Conservation (phyloP, 2,329 filamentous ascomycete species). For the Arthrinium phaeospermum region DNA sequence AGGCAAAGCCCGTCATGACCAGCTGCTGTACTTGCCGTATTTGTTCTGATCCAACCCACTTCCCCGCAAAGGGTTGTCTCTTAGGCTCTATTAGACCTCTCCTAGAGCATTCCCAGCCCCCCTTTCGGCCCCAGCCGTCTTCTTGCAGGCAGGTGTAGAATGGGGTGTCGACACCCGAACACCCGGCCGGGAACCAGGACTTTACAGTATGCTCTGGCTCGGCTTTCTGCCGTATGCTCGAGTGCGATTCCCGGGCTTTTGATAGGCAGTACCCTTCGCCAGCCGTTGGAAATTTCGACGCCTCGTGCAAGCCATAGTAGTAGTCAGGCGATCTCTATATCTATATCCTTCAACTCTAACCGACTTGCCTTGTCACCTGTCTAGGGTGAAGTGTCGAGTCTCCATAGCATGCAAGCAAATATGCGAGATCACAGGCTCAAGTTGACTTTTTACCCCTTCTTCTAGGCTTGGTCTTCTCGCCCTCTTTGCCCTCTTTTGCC, state of each 20-base stretch:
- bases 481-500: slow-evolving; percentile 40
- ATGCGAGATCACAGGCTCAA: slow-evolving; percentile 25
- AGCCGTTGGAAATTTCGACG: neutral
- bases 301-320: neutral
- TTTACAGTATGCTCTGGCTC: neutral
- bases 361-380: neutral
- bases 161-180: neutral
- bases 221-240: neutral
- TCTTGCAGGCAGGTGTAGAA: neutral
- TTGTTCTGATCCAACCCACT: neutral
- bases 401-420: neutral
- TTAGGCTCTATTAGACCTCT: neutral
- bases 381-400: neutral
- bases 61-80: slow-evolving; percentile 6
- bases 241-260: neutral
- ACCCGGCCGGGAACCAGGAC: neutral
- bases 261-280: neutral
- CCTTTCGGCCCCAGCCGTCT: neutral
- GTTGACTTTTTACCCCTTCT: slow-evolving; percentile 39
- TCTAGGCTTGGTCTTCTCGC: slow-evolving; percentile 39
- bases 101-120: neutral
- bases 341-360: slow-evolving; percentile 14
- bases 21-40: neutral
- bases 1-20: neutral
- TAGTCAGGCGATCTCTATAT: too few relatives aligned